Conservation (phyloP, 208 protist genomes). For the Tritrichomonas musculus region DNA sequence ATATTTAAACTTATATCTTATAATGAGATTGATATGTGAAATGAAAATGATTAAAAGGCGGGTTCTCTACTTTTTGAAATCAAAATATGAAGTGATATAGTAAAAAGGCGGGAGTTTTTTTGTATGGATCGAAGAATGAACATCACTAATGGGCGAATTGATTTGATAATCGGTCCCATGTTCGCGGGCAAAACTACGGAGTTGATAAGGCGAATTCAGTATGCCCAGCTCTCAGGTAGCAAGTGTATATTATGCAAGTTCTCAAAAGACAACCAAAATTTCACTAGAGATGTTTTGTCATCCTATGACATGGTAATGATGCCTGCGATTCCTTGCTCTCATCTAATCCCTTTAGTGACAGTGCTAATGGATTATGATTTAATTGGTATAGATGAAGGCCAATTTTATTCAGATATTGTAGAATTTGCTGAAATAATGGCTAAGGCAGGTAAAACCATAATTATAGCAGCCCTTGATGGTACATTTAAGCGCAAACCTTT, state of each 20-base stretch:
- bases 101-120: too few species aligned
- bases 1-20: too few species aligned
- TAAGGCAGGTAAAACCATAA: slow-evolving; percentile 73
- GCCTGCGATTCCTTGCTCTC: not conserved
- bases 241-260: slow-evolving; percentile 79
- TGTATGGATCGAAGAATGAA: too few species aligned
- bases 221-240: slow-evolving; percentile 64
- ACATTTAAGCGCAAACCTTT: slow-evolving; percentile 76
- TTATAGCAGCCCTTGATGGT: slow-evolving; percentile 80
- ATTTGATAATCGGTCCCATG: slow-evolving; percentile 84
- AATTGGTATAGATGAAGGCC: slow-evolving; percentile 73
- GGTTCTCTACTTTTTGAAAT: too few species aligned
- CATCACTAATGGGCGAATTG: slow-evolving; percentile 50
- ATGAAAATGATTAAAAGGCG: too few species aligned
- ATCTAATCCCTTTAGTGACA: slow-evolving; percentile 41
- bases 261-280: slow-evolving; percentile 68
- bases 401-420: slow-evolving; percentile 76
- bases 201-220: slow-evolving; percentile 72
- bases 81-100: too few species aligned
- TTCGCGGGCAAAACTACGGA: slow-evolving; percentile 80
- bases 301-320: slow-evolving; percentile 68
- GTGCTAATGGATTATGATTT: slow-evolving; percentile 66
- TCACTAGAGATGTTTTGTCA: slow-evolving; percentile 62
- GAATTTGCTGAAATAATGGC: slow-evolving; percentile 67
- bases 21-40: too few species aligned